These are phyloP conservation scores for Silene latifolia DNA, from an alignment of 148 eudicot species.

Conservation along the genomic window DNA sequence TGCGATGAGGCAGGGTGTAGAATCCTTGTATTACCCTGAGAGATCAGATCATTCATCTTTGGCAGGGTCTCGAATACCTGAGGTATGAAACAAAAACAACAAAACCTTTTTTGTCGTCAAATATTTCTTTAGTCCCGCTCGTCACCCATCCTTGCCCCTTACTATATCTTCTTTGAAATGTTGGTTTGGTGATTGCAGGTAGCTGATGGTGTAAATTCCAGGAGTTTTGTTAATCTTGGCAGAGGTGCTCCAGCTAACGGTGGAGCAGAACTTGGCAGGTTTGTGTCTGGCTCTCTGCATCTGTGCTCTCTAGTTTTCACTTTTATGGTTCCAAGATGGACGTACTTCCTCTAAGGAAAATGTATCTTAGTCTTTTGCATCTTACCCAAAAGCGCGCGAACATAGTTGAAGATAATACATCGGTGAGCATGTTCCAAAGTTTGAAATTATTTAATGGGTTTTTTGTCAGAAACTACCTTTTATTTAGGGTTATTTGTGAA, in stretches of 20 bases:
- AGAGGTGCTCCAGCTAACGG: slow-evolving; percentile 44
- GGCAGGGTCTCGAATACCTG: slow-evolving; percentile 34
- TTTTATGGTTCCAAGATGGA: not conserved
- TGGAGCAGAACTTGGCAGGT: slow-evolving; percentile 70
- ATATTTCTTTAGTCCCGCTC: not conserved
- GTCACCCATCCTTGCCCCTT: not conserved
- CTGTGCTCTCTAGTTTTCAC: not conserved
- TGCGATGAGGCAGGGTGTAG: slow-evolving; percentile 36
- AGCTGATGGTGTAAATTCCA: slow-evolving; percentile 32
- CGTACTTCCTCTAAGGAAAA: not conserved
- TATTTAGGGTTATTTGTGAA: no score
- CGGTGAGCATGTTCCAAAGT: not conserved
- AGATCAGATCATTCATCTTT: slow-evolving; percentile 37
- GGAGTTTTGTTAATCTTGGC: slow-evolving; percentile 33
- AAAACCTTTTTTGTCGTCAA: not conserved
- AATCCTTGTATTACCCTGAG: slow-evolving; percentile 34
- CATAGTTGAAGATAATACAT: not conserved
- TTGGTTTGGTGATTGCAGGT: slow-evolving; percentile 32
- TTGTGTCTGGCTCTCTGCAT: slow-evolving; percentile 20
- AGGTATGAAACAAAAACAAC: slow-evolving; percentile 30
- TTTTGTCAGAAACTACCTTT: no score
- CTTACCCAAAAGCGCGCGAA: not conserved
- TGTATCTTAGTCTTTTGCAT: not conserved
- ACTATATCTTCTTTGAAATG: slow-evolving; percentile 1
- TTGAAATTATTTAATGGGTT: no score